Conservation (phyloP, 176 grass and related monocot species). For the Triticum monococcum region DNA sequence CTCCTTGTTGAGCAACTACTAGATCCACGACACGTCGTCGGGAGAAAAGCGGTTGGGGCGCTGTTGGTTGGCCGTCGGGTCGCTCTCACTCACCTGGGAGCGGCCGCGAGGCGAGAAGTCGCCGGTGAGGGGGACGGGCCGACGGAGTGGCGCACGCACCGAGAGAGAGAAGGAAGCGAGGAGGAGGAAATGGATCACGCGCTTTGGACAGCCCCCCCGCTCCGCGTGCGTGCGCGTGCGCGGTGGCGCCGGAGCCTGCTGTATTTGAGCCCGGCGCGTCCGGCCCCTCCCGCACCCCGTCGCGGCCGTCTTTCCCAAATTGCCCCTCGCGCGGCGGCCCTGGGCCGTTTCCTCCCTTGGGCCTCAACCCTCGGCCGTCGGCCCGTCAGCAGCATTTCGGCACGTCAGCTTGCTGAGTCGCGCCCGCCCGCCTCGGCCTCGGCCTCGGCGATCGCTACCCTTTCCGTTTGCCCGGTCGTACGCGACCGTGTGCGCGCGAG, state of each 20-base stretch:
- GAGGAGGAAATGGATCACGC: slow-evolving; percentile 22
- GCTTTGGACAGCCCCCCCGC: slow-evolving; percentile 12
- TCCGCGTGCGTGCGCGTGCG: neutral
- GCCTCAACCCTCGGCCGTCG: neutral
- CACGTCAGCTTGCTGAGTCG: slow-evolving; percentile 35
- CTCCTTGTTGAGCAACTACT: no score
- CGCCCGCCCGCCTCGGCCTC: slow-evolving; percentile 2
- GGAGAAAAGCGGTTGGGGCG: no score
- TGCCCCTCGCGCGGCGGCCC: neutral
- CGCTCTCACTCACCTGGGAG: neutral
- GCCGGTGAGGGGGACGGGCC: neutral
- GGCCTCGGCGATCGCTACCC: neutral
- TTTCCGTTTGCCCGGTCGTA: slow-evolving; percentile 13
- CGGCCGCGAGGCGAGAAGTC: neutral
- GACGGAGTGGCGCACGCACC: neutral
- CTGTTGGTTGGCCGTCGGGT: neutral
- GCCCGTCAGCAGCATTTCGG: neutral
- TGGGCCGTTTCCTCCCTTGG: neutral
- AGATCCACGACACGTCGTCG: no score
- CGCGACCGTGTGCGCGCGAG: neutral
- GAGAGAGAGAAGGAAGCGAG: neutral
- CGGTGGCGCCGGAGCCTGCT: slow-evolving; percentile 2
- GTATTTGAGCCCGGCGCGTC: slow-evolving; percentile 21
- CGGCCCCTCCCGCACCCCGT: neutral
- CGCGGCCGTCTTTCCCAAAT: slow-evolving; percentile 10